Evolutionary conservation across 1,284 basidiomycete genomes (phyloP), one percentile per base, ranked within the genome.

Genomic region (Melampsora larici-populina): DNA sequence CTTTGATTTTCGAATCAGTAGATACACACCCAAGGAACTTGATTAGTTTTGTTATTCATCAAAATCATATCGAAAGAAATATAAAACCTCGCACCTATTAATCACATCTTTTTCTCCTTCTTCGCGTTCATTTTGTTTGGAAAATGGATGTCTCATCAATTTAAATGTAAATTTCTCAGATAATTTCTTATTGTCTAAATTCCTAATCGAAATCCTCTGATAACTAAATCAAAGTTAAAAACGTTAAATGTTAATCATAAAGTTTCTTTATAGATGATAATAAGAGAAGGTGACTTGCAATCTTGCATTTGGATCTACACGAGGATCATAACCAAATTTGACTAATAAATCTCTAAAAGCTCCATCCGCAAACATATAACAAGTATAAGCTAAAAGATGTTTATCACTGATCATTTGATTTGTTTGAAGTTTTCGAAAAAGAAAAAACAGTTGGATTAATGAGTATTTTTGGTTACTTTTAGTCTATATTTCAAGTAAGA

Each of bases 281-380:
- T 48, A 29, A 29, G 36, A 51, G 65, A 51, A 46, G 8, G 33
- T 21, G 5, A 83, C 85, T 70, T 81, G 94, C 93, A 93, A 89
- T 80, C 92, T 87, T 60, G 91, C 90, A 58, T 87, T 85, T 0
- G 87, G 86, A 79, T 92, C 88, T 79, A 87, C 86, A 67, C 94
- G 87, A 15, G 95, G 94, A 82, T 99, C 96, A 82, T 96, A 98
- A 2, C 90, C 90, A 78, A 94, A 91, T 62, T 89, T 88, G 33
- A 98, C 88, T 65, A 96, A 87, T 9, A 91, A 91, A 82, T 98
- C 95, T 70, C 93, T 88, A 90, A 92, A 98, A 1, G 94, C 93
- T 0, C 96, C 96, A 80, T 97, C 95, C 79, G 90, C 89, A 82
- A 98, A 96, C 1, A 92, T 90, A 83, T 95, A 99, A 66, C 90